Evolutionary conservation across 306 rosid species (phyloP).

Genomic region (Ceratonia siliqua): DNA sequence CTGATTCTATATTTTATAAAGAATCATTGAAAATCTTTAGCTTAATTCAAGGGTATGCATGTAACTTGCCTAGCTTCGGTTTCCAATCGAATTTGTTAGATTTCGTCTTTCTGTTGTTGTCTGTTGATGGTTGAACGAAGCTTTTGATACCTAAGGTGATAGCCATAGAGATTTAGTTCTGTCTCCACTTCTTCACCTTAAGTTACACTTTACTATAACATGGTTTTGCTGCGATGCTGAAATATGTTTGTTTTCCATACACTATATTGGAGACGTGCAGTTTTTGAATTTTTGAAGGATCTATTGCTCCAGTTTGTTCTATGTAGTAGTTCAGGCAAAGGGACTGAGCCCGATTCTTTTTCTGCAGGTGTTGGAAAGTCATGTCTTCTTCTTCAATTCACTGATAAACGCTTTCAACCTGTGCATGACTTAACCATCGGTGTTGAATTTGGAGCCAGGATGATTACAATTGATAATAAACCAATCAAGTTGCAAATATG

Average conservation of each 20-base stretch:
- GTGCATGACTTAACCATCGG: conserved; percentile 97
- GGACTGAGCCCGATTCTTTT: background rate
- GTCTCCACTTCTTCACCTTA: background rate
- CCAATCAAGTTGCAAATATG: conserved; percentile 97
- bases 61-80: conserved; percentile 1
- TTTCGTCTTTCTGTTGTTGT: background rate
- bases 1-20: background rate
- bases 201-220: background rate
- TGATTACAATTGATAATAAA: conserved; percentile 89
- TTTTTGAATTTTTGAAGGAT: background rate
- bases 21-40: background rate
- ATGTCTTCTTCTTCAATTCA: conserved; percentile 94
- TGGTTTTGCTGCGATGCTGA: background rate
- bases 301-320: background rate
- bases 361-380: conserved; percentile 92
- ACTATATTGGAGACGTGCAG: background rate
- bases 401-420: conserved; percentile 96
- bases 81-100: conserved; percentile 10
- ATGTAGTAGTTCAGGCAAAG: background rate
- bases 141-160: conserved; percentile 10
- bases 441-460: conserved; percentile 97
- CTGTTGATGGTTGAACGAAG: background rate
- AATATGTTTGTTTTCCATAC: background rate
- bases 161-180: background rate
- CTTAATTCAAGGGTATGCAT: background rate